These are phyloP conservation scores for Paecilomyces fulvus DNA, from an alignment of 2,329 filamentous ascomycete genomes.

Conservation along the genomic window DNA sequence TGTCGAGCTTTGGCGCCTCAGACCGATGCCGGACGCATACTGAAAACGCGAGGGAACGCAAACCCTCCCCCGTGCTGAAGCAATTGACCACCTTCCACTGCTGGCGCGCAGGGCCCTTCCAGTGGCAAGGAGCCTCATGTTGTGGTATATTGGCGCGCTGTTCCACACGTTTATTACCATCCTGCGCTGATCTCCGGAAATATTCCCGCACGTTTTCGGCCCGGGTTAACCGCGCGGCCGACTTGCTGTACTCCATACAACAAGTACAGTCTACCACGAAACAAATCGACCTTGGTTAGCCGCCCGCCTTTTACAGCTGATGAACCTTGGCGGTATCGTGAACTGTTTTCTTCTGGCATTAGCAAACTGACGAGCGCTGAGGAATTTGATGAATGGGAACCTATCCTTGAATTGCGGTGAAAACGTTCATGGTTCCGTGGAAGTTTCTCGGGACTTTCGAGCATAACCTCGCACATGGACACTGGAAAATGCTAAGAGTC, in stretches of 20 bases:
- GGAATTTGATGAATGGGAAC: no score
- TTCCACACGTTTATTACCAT: background rate
- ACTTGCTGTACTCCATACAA: background rate
- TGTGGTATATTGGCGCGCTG: background rate
- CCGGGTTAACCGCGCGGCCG: background rate
- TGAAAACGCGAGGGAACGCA: slow-evolving; percentile 13
- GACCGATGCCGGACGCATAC: slow-evolving; percentile 9
- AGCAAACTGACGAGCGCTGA: no score
- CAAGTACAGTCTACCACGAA: no score
- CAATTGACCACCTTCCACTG: slow-evolving; percentile 25
- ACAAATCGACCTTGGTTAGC: no score
- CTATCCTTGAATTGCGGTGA: no score
- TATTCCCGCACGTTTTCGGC: background rate
- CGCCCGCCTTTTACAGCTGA: no score
- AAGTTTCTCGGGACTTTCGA: no score
- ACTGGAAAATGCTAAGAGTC: no score
- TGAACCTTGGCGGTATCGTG: no score
- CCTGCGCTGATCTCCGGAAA: background rate
- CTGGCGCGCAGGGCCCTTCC: slow-evolving; percentile 30
- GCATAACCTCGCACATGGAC: no score
- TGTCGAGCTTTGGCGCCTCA: slow-evolving; percentile 26
- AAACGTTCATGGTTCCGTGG: no score
- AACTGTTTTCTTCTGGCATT: no score
- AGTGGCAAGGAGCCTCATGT: slow-evolving; percentile 33
- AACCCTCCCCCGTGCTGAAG: slow-evolving; percentile 13